Base-by-base conservation (phyloP, 1,284 basidiomycete species). In the Thecaphora thlaspeos region DNA sequence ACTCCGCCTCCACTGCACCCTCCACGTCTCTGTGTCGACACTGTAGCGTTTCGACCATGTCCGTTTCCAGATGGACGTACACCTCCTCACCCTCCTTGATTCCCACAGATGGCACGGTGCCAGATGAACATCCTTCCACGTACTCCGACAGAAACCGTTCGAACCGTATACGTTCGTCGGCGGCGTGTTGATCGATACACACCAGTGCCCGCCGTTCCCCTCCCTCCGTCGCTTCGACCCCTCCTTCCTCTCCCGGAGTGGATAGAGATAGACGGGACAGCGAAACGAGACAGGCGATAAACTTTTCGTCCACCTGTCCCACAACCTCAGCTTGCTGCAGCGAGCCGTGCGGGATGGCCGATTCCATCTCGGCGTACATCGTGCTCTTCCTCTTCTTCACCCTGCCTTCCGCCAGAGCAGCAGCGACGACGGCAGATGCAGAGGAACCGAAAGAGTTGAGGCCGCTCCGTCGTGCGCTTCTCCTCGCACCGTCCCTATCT, bases 171-270 rank as follows among this genome's bases (percentile, higher is more conserved):
- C 93, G 85, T 79, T 97, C 62, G 74, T 95, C 90, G 9, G 91
- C 93, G 4, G 93, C 93, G 75, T 97, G 93, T 78, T 97, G 93
- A 80, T 97, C 93, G 41, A 97, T 83, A 51, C 95, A 82, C 23
- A 92, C 82, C 28, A 96, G 62, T 1, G 70, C 61, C 18, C 7
- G 26, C 26, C 62, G 73, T 39, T 54, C 68, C 10, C 39, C 41
- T 32, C n/a, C n/a, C n/a, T n/a, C n/a, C n/a, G n/a, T n/a, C n/a
- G 4, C 38, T 18, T 21, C n/a, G 21, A 0, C 37, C 19, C 37
- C 37, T 14, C 28, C 14, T 30, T 30, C 14, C 15, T 22, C 14
- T 2, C n/a, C 1, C 8, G 42, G 43, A 11, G 48, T 21, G 4
- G 52, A 41, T n/a, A n/a, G n/a, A n/a, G n/a, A n/a, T n/a, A n/a